Conservation (phyloP, 2,329 filamentous ascomycete genomes). For the Scedosporium apiospermum region DNA sequence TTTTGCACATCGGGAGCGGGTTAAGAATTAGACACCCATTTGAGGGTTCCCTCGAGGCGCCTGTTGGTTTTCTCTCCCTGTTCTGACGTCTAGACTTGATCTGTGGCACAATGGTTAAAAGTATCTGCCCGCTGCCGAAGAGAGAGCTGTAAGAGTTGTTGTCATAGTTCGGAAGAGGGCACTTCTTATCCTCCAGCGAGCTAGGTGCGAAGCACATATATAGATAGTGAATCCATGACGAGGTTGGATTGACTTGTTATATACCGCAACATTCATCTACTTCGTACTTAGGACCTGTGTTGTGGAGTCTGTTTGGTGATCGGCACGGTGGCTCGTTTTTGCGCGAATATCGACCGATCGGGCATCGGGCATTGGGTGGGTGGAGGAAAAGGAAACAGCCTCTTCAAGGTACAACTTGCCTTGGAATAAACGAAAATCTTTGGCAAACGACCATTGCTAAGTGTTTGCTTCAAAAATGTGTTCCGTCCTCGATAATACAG, state of each 20-base stretch:
- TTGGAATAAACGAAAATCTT: not conserved
- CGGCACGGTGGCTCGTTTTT: not conserved
- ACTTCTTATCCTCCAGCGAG: no score
- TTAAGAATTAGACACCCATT: not conserved
- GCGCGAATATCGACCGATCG: not conserved
- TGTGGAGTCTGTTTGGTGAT: not conserved
- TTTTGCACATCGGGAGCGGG: no score
- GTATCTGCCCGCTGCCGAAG: not conserved
- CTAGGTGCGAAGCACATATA: no score
- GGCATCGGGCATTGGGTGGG: not conserved
- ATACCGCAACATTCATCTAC: not conserved
- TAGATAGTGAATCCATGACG: no score
- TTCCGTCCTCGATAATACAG: not conserved
- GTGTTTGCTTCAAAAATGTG: not conserved
- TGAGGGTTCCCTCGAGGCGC: not conserved
- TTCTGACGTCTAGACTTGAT: not conserved
- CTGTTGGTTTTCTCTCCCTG: no score
- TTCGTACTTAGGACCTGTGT: no score
- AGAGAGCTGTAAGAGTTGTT: not conserved
- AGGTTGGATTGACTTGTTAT: not conserved
- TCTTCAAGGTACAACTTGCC: not conserved
- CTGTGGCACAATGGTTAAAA: not conserved
- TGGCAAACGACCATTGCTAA: not conserved
- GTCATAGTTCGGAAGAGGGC: not conserved
- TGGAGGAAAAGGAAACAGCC: not conserved